A percentile compares a stretch with the other conserved stretches of the same genome.
Conservation (phyloP, 441 rosid species). For the Populus hybrid region DNA sequence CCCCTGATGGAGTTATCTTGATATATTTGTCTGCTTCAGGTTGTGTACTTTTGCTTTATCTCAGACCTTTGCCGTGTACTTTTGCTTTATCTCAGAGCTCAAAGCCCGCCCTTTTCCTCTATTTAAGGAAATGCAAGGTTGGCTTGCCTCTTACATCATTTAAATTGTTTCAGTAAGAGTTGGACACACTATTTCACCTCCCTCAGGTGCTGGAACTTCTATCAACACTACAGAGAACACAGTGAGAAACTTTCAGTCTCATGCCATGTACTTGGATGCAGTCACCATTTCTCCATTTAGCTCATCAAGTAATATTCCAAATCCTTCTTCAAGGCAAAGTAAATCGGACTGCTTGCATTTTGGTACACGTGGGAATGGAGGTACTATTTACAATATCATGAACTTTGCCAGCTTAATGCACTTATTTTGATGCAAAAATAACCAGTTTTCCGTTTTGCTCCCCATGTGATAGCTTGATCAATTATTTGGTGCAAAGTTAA, state of each 20-base stretch:
- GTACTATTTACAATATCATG: conserved; percentile 32
- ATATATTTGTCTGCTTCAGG: conserved; percentile 93
- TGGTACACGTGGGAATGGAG: conserved; percentile 76
- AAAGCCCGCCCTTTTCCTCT: background rate
- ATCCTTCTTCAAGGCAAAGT: conserved; percentile 42
- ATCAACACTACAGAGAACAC: conserved; percentile 42
- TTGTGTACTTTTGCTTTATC: conserved; percentile 25
- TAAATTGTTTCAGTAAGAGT: conserved; percentile 45
- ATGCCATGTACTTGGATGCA: conserved; percentile 42
- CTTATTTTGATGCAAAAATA: too few relatives aligned
- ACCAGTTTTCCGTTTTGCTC: too few relatives aligned
- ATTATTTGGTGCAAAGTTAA: too few relatives aligned
- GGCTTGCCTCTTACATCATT: conserved; percentile 21
- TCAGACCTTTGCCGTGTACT: conserved; percentile 1
- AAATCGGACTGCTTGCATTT: conserved; percentile 53
- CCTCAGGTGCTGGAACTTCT: conserved; percentile 46
- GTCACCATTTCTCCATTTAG: conserved; percentile 38
- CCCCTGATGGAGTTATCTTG: conserved; percentile 76
- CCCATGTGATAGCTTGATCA: background rate
- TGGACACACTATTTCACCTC: conserved; percentile 44
- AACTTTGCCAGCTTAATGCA: too few relatives aligned
- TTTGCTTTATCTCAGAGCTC: conserved; percentile 14
- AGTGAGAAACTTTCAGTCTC: conserved; percentile 50
- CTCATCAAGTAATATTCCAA: conserved; percentile 36
- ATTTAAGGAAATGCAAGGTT: background rate